Evolutionary conservation across 257 asterid species (phyloP), one percentile per base, ranked within the genome.

Genomic region (Solanum chmielewskii): DNA sequence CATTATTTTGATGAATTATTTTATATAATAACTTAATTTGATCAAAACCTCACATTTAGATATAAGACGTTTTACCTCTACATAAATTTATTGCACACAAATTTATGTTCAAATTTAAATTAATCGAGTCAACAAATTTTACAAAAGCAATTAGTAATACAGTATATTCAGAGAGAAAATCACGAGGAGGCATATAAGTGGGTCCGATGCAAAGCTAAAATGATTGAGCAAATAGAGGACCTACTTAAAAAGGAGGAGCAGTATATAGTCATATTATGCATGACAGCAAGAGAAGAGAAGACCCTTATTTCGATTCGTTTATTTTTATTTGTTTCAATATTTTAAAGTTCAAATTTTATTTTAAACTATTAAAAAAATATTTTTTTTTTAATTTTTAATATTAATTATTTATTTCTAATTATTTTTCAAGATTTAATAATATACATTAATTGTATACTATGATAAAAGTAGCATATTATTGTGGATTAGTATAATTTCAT

Each of bases 71-170:
- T 59, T 0, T 59, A 20, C 68, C 68, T 37, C 68, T 11, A 9
- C 68, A 7, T 0, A n/a, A 56, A 1, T 56, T 56, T 56, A 20
- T 56, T 0, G 1, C 25, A 4, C 1, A 56, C 2, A 20, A 56
- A 18, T 7, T 2, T 56, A 20, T 21, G 3, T 59, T 21, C 0
- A n/a, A n/a, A 11, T 62, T 62, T 2, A 62, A 62, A 62, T 11
- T 4, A n/a, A 62, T 62, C 1, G 4, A 62, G 2, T 10, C 15
- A 4, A 10, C 4, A 1, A 62, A 62, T 2, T 10, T 62, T 4
- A 4, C 0, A 0, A 9, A 23, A 23, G 5, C 33, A n/a, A n/a
- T 0, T 64, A n/a, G 16, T 5, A 64, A n/a, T n/a, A 62, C 70
- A n/a, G 70, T 62, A 62, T n/a, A 62, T n/a, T 62, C 16, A 62